Conservation (phyloP, 495 filamentous ascomycete genomes). For the Penicillium argentinense region DNA sequence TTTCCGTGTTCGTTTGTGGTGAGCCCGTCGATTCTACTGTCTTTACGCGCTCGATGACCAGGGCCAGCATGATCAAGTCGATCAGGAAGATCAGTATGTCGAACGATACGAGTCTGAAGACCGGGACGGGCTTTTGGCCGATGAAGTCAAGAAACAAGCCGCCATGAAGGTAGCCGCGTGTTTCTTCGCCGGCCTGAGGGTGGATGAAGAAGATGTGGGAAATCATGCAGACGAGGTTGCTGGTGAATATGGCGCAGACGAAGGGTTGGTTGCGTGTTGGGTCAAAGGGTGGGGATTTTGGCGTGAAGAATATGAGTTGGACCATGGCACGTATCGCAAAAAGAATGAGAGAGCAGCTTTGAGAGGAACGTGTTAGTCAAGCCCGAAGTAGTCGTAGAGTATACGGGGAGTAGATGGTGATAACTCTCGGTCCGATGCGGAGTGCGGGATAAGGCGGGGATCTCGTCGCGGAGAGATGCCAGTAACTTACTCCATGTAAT, state of each 20-base stretch:
- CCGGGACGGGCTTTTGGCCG: constrained; percentile 74
- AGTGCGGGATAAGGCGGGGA: neutral
- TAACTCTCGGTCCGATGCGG: neutral
- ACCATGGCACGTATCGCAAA: constrained; percentile 68
- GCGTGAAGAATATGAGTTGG: constrained; percentile 76
- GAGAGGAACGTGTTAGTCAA: constrained; percentile 11
- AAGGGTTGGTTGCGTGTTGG: constrained; percentile 61
- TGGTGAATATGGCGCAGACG: constrained; percentile 66
- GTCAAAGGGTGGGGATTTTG: constrained; percentile 69
- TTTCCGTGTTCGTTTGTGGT: neutral
- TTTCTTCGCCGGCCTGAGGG: constrained; percentile 70
- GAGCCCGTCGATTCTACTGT: constrained; percentile 27
- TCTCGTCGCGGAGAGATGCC: no score
- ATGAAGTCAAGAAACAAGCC: constrained; percentile 86
- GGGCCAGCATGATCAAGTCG: constrained; percentile 73
- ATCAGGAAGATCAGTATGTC: constrained; percentile 65
- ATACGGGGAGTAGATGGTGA: no score
- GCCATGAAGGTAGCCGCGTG: constrained; percentile 80
- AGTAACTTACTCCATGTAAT: constrained; percentile 87
- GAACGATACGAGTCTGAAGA: constrained; percentile 59
- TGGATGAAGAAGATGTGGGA: constrained; percentile 63
- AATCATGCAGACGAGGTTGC: constrained; percentile 71
- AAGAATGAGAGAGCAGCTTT: constrained; percentile 78
- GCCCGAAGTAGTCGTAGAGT: no score
- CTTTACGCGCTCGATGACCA: constrained; percentile 68